These are phyloP conservation scores for Aureobasidium sp. DNA, from an alignment of 2,329 filamentous ascomycete genomes.

Conservation along the genomic window DNA sequence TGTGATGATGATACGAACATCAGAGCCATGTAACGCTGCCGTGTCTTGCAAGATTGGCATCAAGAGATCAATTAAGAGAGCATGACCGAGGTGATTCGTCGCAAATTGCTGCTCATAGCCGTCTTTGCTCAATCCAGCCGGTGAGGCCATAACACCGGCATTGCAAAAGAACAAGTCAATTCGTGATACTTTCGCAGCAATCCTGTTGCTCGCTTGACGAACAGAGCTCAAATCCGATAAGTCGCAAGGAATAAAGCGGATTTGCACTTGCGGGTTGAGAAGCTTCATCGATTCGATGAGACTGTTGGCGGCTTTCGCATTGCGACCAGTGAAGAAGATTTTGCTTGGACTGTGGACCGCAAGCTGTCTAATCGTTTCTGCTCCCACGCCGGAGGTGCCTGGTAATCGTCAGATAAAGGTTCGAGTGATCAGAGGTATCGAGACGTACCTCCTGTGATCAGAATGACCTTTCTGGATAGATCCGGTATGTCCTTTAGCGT, in stretches of 20 bases:
- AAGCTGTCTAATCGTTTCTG: conserved; percentile 38
- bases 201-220: conserved; percentile 37
- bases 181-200: conserved; percentile 27
- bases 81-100: conserved; percentile 27
- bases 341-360: conserved; percentile 41
- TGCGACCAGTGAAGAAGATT: conserved; percentile 49
- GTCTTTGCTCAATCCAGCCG: conserved; percentile 21
- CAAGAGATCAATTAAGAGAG: conserved; percentile 21
- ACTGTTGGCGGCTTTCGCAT: conserved; percentile 35
- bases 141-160: conserved; percentile 22
- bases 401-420: background rate
- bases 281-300: conserved; percentile 35
- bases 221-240: conserved; percentile 46
- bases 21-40: background rate
- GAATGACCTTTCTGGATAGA: conserved; percentile 25
- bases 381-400: conserved; percentile 43
- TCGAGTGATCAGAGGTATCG: background rate
- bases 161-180: conserved; percentile 19
- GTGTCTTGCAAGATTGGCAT: conserved; percentile 17
- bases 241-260: conserved; percentile 44
- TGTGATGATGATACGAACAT: conserved; percentile 19
- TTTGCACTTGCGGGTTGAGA: conserved; percentile 29
- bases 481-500: conserved; percentile 23
- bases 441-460: conserved; percentile 22
- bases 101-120: conserved; percentile 25